Percentiles rank a stretch among this genome's conserved stretches.
Evolutionary conservation across 805 yeast genomes (phyloP).

Genomic region (Zygosaccharomyces bisporus): DNA sequence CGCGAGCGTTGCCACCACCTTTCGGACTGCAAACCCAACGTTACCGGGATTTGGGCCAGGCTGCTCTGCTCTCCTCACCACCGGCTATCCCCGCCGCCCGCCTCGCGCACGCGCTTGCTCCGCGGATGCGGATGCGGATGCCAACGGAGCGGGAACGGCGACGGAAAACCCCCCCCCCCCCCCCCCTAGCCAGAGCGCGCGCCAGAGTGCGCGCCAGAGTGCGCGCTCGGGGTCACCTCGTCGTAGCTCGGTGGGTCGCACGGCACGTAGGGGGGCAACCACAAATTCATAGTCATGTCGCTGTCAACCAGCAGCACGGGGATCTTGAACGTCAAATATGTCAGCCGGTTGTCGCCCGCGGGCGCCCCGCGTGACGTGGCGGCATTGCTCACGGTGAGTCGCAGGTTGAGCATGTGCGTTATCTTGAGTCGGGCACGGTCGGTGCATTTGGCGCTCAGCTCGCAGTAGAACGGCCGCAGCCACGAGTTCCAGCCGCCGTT

Average conservation of each 20-base stretch:
- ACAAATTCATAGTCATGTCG: constrained; percentile 15
- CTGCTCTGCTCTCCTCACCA: too few species aligned
- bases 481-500: not conserved
- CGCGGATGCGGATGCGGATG: too few species aligned
- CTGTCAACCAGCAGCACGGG: constrained; percentile 19
- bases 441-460: constrained; percentile 10
- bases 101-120: too few species aligned
- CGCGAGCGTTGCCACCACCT: too few species aligned
- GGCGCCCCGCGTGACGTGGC: not conserved
- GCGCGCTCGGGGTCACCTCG: not conserved
- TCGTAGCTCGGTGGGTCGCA: not conserved
- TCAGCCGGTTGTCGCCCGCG: not conserved
- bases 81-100: too few species aligned
- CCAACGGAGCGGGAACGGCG: too few species aligned
- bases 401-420: constrained; percentile 16
- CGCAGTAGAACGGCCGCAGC: constrained; percentile 22
- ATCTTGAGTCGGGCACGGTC: constrained; percentile 18
- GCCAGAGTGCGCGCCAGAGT: too few species aligned
- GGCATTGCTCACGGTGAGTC: constrained; percentile 6
- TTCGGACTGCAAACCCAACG: too few species aligned
- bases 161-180: too few species aligned
- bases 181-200: too few species aligned
- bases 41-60: too few species aligned
- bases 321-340: constrained; percentile 11
- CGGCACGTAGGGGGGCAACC: constrained; percentile 12